Evolutionary conservation across 192 early-diverging fungal genomes (phyloP).

Genomic region (Podila epigama): DNA sequence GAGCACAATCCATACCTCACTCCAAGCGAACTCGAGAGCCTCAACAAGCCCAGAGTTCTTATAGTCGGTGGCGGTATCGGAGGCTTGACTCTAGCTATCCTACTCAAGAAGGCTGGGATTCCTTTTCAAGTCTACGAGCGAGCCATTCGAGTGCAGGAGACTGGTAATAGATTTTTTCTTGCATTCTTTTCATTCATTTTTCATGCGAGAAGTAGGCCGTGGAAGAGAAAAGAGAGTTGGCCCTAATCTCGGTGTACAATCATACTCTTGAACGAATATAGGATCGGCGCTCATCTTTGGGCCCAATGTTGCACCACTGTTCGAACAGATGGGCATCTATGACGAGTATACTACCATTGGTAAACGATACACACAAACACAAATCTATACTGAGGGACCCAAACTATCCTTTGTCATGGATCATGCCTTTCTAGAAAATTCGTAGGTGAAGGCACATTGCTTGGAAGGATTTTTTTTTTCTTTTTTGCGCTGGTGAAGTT

Average conservation of each 20-base stretch:
- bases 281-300: conserved; percentile 4
- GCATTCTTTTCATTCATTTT: no score
- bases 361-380: not conserved
- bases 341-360: not conserved
- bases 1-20: no score
- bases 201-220: no score
- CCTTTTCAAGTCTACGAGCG: not conserved
- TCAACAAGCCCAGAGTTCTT: not conserved
- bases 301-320: not conserved
- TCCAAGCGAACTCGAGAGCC: not conserved
- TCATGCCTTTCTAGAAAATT: not conserved
- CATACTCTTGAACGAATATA: not conserved
- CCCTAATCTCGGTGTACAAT: no score
- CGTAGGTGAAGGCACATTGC: no score
- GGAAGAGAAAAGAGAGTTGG: no score
- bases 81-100: not conserved
- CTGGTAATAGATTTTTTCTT: no score
- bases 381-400: not conserved
- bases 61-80: not conserved
- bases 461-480: no score
- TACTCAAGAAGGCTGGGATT: not conserved
- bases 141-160: no score
- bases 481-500: no score
- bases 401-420: not conserved
- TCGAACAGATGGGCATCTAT: conserved; percentile 5